These are phyloP conservation scores for Torulaspora globosa DNA, from an alignment of 1,139 yeast species.

Conservation along the genomic window DNA sequence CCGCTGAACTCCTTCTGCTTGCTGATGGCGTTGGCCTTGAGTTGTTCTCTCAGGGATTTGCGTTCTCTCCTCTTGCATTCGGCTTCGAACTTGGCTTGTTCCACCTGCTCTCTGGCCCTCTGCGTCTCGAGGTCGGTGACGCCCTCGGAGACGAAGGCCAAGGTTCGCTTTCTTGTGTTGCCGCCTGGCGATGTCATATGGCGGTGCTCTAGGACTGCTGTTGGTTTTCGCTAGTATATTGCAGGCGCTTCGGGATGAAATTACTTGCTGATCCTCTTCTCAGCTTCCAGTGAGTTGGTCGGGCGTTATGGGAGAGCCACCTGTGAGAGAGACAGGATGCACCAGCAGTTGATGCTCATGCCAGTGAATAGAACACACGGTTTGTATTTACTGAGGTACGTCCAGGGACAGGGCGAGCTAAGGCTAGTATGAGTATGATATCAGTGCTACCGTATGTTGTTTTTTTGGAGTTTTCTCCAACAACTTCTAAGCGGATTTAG, in stretches of 20 bases:
- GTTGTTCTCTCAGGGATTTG: slow-evolving; percentile 31
- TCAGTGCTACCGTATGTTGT: too few species aligned
- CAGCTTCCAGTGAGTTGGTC: too few species aligned
- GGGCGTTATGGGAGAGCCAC: too few species aligned
- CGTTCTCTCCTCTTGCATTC: slow-evolving; percentile 26
- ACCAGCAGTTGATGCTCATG: too few species aligned
- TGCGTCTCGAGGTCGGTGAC: slow-evolving; percentile 26
- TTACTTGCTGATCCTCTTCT: too few species aligned
- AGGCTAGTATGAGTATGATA: too few species aligned
- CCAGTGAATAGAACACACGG: too few species aligned
- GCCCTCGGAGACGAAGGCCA: slow-evolving; percentile 31
- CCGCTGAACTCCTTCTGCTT: slow-evolving; percentile 27
- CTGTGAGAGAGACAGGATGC: too few species aligned
- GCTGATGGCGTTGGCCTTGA: slow-evolving; percentile 29
- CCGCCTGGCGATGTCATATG: slow-evolving; percentile 5
- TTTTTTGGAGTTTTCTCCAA: background rate
- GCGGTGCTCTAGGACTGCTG: background rate
- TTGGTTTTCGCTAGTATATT: background rate
- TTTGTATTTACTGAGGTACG: too few species aligned
- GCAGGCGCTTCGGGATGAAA: too few species aligned
- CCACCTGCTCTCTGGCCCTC: slow-evolving; percentile 22
- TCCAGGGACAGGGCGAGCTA: too few species aligned
- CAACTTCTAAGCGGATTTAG: slow-evolving; percentile 25
- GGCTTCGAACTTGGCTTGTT: slow-evolving; percentile 24
- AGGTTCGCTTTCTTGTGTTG: slow-evolving; percentile 9